Evolutionary conservation across 129 eudicot genomes (phyloP).

Genomic region (Escallonia rubra): DNA sequence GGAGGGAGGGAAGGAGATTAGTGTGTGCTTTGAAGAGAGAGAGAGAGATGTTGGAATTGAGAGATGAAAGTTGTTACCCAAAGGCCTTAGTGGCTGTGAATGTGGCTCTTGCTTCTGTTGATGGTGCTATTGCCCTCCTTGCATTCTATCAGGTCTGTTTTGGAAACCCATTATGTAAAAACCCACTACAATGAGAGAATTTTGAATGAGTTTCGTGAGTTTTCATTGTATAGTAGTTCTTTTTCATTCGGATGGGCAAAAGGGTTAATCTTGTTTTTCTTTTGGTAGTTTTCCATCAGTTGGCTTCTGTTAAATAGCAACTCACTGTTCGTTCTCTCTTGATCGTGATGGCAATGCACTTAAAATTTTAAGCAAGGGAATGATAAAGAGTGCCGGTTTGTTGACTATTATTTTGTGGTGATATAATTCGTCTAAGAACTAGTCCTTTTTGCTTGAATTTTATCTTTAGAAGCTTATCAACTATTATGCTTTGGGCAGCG

Average conservation of each 20-base stretch:
- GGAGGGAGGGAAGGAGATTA: background rate
- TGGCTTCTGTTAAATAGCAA: background rate
- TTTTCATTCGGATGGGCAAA: background rate
- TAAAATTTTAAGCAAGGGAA: background rate
- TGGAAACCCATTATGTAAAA: background rate
- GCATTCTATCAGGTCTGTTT: constrained; percentile 67
- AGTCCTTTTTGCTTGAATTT: no score
- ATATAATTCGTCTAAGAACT: no score
- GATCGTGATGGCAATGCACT: background rate
- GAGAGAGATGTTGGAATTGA: constrained; percentile 38
- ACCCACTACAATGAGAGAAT: background rate
- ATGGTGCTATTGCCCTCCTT: constrained; percentile 54
- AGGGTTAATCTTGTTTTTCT: background rate
- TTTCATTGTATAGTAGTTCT: background rate
- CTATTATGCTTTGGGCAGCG: no score
- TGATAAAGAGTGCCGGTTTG: background rate
- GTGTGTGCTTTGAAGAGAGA: constrained; percentile 27
- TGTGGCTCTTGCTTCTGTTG: constrained; percentile 59
- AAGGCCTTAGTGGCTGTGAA: constrained; percentile 45
- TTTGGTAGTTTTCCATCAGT: background rate
- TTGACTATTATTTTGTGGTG: background rate
- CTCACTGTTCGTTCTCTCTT: no score
- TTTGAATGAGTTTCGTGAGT: background rate
- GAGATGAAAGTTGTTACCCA: constrained; percentile 49
- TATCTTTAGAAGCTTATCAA: no score